Conservation (phyloP, 306 rosid genomes). For the Argentina anserina region DNA sequence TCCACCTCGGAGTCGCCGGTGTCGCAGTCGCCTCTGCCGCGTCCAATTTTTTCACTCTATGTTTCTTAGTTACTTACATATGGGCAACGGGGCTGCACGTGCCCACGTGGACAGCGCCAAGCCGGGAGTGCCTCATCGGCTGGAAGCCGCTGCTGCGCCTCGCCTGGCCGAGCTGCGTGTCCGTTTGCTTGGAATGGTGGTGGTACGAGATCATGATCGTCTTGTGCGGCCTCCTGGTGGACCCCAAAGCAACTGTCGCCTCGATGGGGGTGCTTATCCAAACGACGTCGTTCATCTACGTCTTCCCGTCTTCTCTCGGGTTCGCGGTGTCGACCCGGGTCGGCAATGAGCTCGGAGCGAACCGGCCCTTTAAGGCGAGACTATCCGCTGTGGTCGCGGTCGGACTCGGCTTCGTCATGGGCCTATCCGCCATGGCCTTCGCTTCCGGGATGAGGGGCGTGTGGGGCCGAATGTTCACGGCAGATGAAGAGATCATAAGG, state of each 20-base stretch:
- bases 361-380: slow-evolving; percentile 39
- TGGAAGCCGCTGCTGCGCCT: slow-evolving; percentile 60
- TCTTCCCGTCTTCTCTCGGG: slow-evolving; percentile 77
- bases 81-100: slow-evolving; percentile 39
- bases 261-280: slow-evolving; percentile 91
- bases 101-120: slow-evolving; percentile 64
- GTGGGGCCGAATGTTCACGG: slow-evolving; percentile 77
- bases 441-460: slow-evolving; percentile 45
- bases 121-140: slow-evolving; percentile 56
- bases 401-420: slow-evolving; percentile 43
- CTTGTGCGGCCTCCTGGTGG: slow-evolving; percentile 61
- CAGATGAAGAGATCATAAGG: slow-evolving; percentile 49
- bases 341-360: slow-evolving; percentile 81
- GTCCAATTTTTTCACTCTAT: slow-evolving; percentile 47
- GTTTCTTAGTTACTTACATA: slow-evolving; percentile 32
- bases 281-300: slow-evolving; percentile 80
- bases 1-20: slow-evolving; percentile 50
- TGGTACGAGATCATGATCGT: slow-evolving; percentile 98
- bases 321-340: slow-evolving; percentile 83
- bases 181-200: slow-evolving; percentile 98
- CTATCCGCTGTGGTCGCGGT: slow-evolving; percentile 57
- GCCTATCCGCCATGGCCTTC: slow-evolving; percentile 54
- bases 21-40: slow-evolving; percentile 78
- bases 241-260: slow-evolving; percentile 78
- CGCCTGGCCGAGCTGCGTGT: slow-evolving; percentile 84